A percentile compares a stretch with the other conserved stretches of the same genome.
These are phyloP conservation scores for Quercus wislizeni DNA, from an alignment of 306 rosid species.

Conservation along the genomic window DNA sequence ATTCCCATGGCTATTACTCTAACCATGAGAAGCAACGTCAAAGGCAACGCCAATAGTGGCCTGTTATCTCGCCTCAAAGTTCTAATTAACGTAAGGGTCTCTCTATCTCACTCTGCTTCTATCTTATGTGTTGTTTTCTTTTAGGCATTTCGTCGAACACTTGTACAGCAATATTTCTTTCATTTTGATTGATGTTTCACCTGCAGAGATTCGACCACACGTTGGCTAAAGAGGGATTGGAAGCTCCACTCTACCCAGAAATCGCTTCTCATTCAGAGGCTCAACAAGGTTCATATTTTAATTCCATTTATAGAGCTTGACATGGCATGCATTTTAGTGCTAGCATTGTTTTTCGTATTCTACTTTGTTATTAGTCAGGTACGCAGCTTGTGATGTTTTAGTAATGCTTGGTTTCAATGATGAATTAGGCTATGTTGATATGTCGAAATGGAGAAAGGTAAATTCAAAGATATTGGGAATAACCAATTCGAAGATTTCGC, in stretches of 20 bases:
- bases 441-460: slow-evolving; percentile 39
- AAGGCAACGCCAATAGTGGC: slow-evolving; percentile 3
- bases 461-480: slow-evolving; percentile 37
- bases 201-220: slow-evolving; percentile 31
- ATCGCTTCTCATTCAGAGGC: slow-evolving; percentile 16
- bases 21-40: too few relatives aligned
- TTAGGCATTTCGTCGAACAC: slow-evolving; percentile 31
- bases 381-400: neutral
- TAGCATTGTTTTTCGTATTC: neutral
- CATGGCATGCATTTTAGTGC: too few relatives aligned
- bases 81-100: slow-evolving; percentile 30
- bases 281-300: slow-evolving; percentile 6
- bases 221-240: slow-evolving; percentile 14
- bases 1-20: slow-evolving; percentile 28
- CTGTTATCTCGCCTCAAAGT: slow-evolving; percentile 22
- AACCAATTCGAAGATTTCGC: slow-evolving; percentile 17
- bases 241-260: slow-evolving; percentile 1
- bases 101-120: neutral
- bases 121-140: neutral
- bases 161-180: neutral
- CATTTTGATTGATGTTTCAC: neutral
- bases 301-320: neutral
- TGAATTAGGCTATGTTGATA: slow-evolving; percentile 17
- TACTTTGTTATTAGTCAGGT: neutral
- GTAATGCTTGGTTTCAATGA: neutral